A percentile compares a stretch with the other conserved stretches of the same genome.
These are phyloP conservation scores for Cryptococcus wingfieldii DNA, from an alignment of 1,284 basidiomycete genomes.

Conservation along the genomic window DNA sequence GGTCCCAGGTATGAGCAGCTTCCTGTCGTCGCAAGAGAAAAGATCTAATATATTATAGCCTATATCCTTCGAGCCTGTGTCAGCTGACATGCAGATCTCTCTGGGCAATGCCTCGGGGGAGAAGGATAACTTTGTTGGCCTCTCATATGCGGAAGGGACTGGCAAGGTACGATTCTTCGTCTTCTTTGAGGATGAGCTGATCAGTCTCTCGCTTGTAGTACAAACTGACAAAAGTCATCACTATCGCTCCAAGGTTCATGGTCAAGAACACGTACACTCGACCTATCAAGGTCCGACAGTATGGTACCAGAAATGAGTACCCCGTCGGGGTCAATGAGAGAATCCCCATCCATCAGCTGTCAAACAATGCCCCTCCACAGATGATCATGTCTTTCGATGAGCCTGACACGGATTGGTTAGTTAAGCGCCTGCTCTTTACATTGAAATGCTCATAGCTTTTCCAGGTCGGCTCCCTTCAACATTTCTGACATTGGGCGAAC, in stretches of 20 bases:
- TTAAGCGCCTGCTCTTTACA: constrained; percentile 1
- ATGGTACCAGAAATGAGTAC: constrained; percentile 57
- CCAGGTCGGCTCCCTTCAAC: constrained; percentile 87
- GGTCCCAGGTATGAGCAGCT: constrained; percentile 62
- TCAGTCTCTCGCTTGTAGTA: constrained; percentile 54
- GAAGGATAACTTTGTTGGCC: constrained; percentile 79
- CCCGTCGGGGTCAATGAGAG: constrained; percentile 65
- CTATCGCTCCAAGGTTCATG: constrained; percentile 84
- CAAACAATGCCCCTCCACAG: constrained; percentile 59
- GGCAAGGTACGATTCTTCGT: constrained; percentile 59
- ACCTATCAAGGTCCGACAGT: constrained; percentile 76
- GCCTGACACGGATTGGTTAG: constrained; percentile 76
- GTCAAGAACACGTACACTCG: constrained; percentile 75
- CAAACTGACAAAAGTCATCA: constrained; percentile 92
- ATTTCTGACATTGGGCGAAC: constrained; percentile 85
- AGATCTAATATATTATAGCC: constrained; percentile 49
- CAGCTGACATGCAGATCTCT: constrained; percentile 80
- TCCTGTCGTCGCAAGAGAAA: too few relatives aligned
- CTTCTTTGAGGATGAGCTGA: background rate
- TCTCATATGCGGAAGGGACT: constrained; percentile 88
- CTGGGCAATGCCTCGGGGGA: constrained; percentile 63
- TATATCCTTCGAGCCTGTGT: constrained; percentile 85
- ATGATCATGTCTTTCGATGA: constrained; percentile 81
- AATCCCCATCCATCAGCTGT: constrained; percentile 64
- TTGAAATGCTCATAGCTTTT: background rate